Base-by-base conservation (phyloP, 805 yeast species). In the Lipomyces anomalus region DNA sequence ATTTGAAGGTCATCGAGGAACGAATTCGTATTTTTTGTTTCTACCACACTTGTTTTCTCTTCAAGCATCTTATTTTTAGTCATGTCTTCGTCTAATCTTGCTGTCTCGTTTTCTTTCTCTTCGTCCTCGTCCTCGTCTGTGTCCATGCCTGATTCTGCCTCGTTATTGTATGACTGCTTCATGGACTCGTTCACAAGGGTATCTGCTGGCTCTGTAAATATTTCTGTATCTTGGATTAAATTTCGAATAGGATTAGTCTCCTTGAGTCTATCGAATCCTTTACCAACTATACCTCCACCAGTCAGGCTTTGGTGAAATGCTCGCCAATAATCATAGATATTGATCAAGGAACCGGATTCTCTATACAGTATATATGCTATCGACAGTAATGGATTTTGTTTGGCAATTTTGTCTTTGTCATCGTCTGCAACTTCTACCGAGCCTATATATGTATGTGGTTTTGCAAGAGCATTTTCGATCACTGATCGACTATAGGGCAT, bases 281-380 rank as follows among this genome's bases (percentile, higher is more conserved):
- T n/a, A n/a, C n/a, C n/a, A n/a, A n/a, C n/a, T 22, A n/a, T 11
- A 28, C 16, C 29, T 18, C 2, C 38, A 5, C 4, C 13, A 11
- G 22, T 23, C 7, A 16, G 22, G 16, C 6, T 23, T 22, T 50
- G 48, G 24, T 39, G 42, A 32, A 53, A 53, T n/a, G 57, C 57
- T 16, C 13, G 28, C 47, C 44, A 53, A 30, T 37, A 53, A 22
- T 53, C 57, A 32, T 41, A 44, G n/a, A 42, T 20, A 23, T 53
- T 53, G 18, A 53, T 42, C 20, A 44, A 26, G 18, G 42, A 20
- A 5, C 51, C 52, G 5, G 56, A 49, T 32, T 53, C 57, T 16
- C 44, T 41, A 26, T 53, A 52, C 26, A 53, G 30, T 9, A 34
- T 9, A 28, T 48, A 49, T 11, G 53, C 53, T 11, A 24, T 20